phyloP scores from a whole-genome alignment of 1,139 yeast genomes.

The Arxiozyma slooffiae region DNA sequence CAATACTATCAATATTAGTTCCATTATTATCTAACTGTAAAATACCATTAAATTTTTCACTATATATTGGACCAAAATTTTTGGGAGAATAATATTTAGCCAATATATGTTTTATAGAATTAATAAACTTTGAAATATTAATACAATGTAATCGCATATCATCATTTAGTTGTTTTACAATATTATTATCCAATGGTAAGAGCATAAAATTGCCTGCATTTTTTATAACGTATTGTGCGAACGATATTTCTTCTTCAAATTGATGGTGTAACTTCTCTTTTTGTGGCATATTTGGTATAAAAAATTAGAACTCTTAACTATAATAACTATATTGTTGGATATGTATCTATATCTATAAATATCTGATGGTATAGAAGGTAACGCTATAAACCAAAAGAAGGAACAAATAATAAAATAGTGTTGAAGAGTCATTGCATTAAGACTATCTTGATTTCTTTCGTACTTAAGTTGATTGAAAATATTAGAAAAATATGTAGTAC shows the following conservation, averaged over 20 bases:
- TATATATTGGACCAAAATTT: background rate
- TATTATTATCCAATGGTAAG: background rate
- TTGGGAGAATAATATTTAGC: background rate
- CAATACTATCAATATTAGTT: background rate
- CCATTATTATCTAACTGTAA: background rate
- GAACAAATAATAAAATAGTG: background rate
- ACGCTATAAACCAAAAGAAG: background rate
- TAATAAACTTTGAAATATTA: background rate
- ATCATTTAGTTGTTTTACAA: conserved; percentile 1
- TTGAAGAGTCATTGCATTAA: too few species aligned
- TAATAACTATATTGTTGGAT: background rate
- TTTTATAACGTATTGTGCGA: background rate
- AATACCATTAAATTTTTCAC: background rate
- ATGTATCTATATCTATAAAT: background rate
- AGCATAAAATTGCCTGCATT: background rate
- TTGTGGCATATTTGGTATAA: background rate
- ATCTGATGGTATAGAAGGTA: background rate
- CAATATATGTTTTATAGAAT: background rate
- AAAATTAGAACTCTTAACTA: too few species aligned
- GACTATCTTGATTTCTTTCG: background rate
- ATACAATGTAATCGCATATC: background rate
- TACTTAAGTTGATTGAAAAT: too few species aligned
- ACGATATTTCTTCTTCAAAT: background rate
- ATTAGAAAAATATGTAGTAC: too few species aligned
- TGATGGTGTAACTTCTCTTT: background rate